phyloP scores from a whole-genome alignment of 139 green algal genomes.

The Picochlorum sp. region DNA sequence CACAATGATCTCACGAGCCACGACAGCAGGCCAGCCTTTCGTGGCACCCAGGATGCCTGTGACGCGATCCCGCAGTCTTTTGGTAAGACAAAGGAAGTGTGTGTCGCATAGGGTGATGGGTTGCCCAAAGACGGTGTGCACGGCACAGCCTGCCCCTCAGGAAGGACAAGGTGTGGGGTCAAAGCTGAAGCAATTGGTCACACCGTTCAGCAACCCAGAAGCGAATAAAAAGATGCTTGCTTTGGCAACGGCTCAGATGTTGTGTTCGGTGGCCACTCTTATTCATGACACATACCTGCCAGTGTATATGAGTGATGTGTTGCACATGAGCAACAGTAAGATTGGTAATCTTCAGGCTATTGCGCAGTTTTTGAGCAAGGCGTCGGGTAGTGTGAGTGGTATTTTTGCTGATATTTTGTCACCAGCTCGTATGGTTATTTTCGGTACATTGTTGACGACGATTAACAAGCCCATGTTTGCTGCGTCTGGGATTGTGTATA shows the following conservation, averaged over 20 bases:
- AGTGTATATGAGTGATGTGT: constrained; percentile 73
- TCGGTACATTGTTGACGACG: constrained; percentile 67
- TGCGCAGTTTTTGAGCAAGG: constrained; percentile 70
- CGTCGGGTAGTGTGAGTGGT: constrained; percentile 58
- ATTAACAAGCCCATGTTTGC: constrained; percentile 83
- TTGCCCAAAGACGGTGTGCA: neutral
- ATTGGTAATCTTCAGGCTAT: constrained; percentile 71
- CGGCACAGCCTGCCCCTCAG: neutral
- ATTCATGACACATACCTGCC: constrained; percentile 85
- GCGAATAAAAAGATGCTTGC: constrained; percentile 59
- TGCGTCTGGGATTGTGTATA: constrained; percentile 42
- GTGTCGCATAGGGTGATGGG: neutral
- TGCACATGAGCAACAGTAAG: constrained; percentile 56
- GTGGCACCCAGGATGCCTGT: too few relatives aligned
- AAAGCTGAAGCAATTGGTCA: constrained; percentile 14
- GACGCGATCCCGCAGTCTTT: too few relatives aligned
- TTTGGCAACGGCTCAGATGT: constrained; percentile 51
- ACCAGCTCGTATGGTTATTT: constrained; percentile 65
- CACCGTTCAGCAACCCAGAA: constrained; percentile 28
- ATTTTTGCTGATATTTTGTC: constrained; percentile 63
- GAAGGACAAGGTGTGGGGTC: neutral
- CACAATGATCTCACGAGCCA: too few relatives aligned
- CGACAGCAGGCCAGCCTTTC: too few relatives aligned
- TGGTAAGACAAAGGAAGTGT: too few relatives aligned
- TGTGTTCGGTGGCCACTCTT: constrained; percentile 74